Conservation (phyloP, 2,329 filamentous ascomycete genomes). For the Ceratocystiopsis sp. region DNA sequence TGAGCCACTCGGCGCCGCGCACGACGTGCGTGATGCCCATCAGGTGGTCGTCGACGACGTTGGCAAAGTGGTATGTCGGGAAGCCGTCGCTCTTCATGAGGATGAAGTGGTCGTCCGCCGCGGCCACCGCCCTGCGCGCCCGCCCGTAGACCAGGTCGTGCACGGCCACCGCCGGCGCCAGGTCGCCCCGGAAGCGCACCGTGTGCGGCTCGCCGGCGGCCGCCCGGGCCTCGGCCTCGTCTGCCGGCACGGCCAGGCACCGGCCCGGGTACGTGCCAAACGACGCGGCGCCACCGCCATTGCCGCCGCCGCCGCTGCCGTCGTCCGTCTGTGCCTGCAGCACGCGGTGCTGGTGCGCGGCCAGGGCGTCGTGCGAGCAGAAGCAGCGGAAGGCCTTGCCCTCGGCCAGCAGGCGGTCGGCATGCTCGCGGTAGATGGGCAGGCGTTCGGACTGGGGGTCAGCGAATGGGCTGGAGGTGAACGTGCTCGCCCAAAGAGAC, state of each 20-base stretch:
- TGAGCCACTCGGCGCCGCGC: constrained; percentile 87
- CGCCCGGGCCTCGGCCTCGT: constrained; percentile 56
- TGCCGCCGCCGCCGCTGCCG: too few relatives aligned
- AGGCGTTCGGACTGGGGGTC: constrained; percentile 56
- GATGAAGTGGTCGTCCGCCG: constrained; percentile 60
- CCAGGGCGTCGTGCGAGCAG: constrained; percentile 57
- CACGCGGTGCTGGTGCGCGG: constrained; percentile 45
- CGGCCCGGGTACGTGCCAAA: constrained; percentile 38
- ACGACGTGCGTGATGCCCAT: constrained; percentile 97
- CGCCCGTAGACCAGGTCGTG: constrained; percentile 65
- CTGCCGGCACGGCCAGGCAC: constrained; percentile 48
- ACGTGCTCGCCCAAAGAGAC: neutral
- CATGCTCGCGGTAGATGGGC: constrained; percentile 53
- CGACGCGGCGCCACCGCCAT: constrained; percentile 18
- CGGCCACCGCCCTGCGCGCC: constrained; percentile 27
- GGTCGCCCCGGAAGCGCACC: constrained; percentile 43
- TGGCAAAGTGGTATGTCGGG: constrained; percentile 93
- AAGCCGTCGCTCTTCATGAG: constrained; percentile 81
- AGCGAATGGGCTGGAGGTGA: neutral
- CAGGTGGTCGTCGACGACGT: constrained; percentile 86
- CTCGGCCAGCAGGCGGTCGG: constrained; percentile 47
- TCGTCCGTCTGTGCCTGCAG: constrained; percentile 25
- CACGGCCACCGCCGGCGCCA: constrained; percentile 31
- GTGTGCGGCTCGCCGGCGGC: constrained; percentile 54
- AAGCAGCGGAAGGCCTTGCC: constrained; percentile 87